Percentiles rank a stretch among this genome's conserved stretches.
Conservation (phyloP, 192 early-diverging fungal species). For the Cetraspora pellucida region DNA sequence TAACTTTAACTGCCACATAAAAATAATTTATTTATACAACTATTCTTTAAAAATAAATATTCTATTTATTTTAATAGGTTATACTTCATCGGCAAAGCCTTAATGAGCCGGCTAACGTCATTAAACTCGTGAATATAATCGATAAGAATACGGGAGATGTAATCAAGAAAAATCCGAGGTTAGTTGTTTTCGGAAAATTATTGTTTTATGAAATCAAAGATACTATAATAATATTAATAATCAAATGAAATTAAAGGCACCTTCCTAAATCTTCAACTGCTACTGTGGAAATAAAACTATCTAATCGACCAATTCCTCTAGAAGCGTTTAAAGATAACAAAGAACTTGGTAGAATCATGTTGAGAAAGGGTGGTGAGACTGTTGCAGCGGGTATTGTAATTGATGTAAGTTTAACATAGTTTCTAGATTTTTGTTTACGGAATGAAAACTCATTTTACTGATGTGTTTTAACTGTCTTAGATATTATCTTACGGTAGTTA, state of each 20-base stretch:
- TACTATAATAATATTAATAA: neutral
- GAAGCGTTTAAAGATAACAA: slow-evolving; percentile 86
- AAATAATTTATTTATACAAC: neutral
- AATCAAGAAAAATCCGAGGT: slow-evolving; percentile 81
- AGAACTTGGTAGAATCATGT: slow-evolving; percentile 84
- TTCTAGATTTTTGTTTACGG: too few relatives aligned
- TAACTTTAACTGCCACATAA: too few relatives aligned
- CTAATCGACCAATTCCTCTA: slow-evolving; percentile 76
- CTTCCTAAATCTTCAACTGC: slow-evolving; percentile 67
- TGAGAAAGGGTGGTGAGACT: slow-evolving; percentile 83
- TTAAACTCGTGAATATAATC: slow-evolving; percentile 74
- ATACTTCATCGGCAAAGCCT: slow-evolving; percentile 86
- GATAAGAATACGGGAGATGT: slow-evolving; percentile 85
- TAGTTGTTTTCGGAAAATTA: neutral
- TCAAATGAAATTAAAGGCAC: slow-evolving; percentile 38
- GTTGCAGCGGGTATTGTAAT: slow-evolving; percentile 87
- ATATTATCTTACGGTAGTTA: too few relatives aligned
- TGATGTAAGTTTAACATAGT: slow-evolving; percentile 34
- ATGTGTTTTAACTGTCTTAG: too few relatives aligned
- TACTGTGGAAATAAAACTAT: slow-evolving; percentile 75
- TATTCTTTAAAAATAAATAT: slow-evolving; percentile 9
- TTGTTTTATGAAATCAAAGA: neutral
- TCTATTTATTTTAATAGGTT: slow-evolving; percentile 44
- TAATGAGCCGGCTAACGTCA: slow-evolving; percentile 76
- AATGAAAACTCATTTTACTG: too few relatives aligned